Conservation (phyloP, 2,329 filamentous ascomycete species). For the Trichoderma sp. region DNA sequence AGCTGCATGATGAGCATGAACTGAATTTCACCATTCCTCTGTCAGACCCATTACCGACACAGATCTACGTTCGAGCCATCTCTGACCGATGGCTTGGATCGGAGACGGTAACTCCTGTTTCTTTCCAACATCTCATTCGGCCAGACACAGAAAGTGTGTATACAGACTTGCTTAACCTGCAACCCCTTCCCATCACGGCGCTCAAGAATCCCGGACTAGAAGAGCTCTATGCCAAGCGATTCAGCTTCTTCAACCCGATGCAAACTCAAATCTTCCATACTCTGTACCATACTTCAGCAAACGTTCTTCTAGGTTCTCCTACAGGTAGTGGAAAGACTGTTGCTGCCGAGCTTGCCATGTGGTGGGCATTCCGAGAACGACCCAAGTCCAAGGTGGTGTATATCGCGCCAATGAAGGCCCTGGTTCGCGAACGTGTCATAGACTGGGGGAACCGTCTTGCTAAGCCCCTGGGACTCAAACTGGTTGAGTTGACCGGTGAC, state of each 20-base stretch:
- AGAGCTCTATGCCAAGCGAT: conserved; percentile 82
- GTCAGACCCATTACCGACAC: conserved; percentile 86
- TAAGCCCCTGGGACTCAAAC: conserved; percentile 76
- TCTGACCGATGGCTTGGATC: conserved; percentile 96
- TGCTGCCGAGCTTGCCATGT: conserved; percentile 95
- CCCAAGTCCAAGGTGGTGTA: conserved; percentile 98
- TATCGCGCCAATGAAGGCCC: conserved; percentile 98
- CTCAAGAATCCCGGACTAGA: conserved; percentile 85
- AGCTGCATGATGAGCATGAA: conserved; percentile 94
- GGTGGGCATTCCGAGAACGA: conserved; percentile 96
- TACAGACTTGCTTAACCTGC: conserved; percentile 87
- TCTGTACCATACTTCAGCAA: conserved; percentile 86
- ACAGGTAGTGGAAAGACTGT: conserved; percentile 98
- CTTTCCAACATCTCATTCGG: conserved; percentile 95
- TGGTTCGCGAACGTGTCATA: conserved; percentile 92
- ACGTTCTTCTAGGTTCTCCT: conserved; percentile 90
- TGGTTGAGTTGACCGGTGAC: conserved; percentile 94
- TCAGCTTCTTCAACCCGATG: conserved; percentile 99
- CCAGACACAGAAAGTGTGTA: conserved; percentile 98
- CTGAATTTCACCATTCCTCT: conserved; percentile 96
- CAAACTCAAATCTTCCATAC: conserved; percentile 98
- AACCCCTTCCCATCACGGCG: conserved; percentile 82
- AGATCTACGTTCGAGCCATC: conserved; percentile 93
- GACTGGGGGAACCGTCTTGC: conserved; percentile 88
- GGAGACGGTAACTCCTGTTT: conserved; percentile 91